These are phyloP conservation scores for Rosa hybrid DNA, from an alignment of 331 rosid genomes.

Conservation along the genomic window DNA sequence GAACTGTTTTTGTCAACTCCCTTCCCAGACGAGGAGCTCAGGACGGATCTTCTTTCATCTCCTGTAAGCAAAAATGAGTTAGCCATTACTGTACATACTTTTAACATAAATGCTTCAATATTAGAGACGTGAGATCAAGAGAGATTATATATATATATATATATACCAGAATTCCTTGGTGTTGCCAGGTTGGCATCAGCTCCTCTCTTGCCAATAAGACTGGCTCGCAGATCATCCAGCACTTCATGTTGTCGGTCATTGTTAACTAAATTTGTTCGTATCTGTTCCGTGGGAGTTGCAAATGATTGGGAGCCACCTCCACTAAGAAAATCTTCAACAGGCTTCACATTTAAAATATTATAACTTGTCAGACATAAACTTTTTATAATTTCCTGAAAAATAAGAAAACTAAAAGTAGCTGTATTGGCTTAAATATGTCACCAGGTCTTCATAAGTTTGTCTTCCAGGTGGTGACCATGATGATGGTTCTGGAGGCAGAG, in stretches of 20 bases:
- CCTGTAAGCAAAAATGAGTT: slow-evolving; percentile 36
- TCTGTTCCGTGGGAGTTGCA: slow-evolving; percentile 43
- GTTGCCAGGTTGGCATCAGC: slow-evolving; percentile 39
- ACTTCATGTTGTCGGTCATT: slow-evolving; percentile 16
- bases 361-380: slow-evolving; percentile 21
- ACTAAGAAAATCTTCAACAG: slow-evolving; percentile 49
- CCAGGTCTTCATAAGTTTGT: slow-evolving; percentile 35
- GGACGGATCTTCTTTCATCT: slow-evolving; percentile 37
- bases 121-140: neutral
- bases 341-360: slow-evolving; percentile 40
- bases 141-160: slow-evolving; percentile 26
- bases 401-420: slow-evolving; percentile 19
- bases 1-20: slow-evolving; percentile 39
- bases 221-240: slow-evolving; percentile 40
- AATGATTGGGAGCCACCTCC: slow-evolving; percentile 42
- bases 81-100: slow-evolving; percentile 16
- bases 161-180: slow-evolving; percentile 58
- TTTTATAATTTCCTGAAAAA: slow-evolving; percentile 12
- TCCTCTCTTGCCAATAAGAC: slow-evolving; percentile 33
- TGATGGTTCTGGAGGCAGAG: slow-evolving; percentile 59
- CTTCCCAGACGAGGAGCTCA: slow-evolving; percentile 64
- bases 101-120: slow-evolving; percentile 1
- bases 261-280: slow-evolving; percentile 16
- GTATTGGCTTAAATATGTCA: slow-evolving; percentile 47
- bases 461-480: slow-evolving; percentile 45